Base-by-base conservation (phyloP, 164 flowering plant species). In the Piper longum region DNA sequence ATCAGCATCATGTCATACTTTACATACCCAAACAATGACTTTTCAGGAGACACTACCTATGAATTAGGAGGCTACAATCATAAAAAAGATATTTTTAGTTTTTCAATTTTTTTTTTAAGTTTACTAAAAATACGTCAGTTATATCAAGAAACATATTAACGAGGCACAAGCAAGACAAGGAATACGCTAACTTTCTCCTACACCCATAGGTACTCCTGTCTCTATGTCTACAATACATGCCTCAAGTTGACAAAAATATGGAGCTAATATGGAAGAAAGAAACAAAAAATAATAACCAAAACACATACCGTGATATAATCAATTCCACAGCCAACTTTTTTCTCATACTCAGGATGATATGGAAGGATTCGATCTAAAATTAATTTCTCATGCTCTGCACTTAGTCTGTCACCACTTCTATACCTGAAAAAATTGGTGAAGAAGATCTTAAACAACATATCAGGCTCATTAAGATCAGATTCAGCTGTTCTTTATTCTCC, bases 311-410 rank as follows among this genome's bases (percentile, higher is more conserved):
- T 88, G 66, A 93, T 81, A 69, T 82, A 81, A 67, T 88, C 95
- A 56, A 90, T 74, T 64, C 99, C 99, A 65, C 76, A 75, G n/a
- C 97, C 99, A 43, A 88, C 80, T 76, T 93, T 93, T 77, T 81
- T 77, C 51, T 87, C 87, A 63, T 3, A 71, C 59, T 84, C 86
- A 14, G 99, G 97, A 78, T 93, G 99, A 72, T 82, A 79, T 0
- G 90, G 84, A 82, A 93, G 96, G 77, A 93, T 69, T 70, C 78
- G 85, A 51, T 86, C 91, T 41, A 82, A 62, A 61, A 93, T 81
- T 17, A 77, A 78, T 69, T 66, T 87, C 80, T 93, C 89, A 68
- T 93, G 88, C 69, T 84, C 89, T 8, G 82, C 78, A 63, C 75
- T 82, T 56, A 93, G 71, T 69, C 79, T 84, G 18, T 82, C 87